Evolutionary conservation across 345 rosid genomes (phyloP).

Genomic region (Eucalyptus virginea): DNA sequence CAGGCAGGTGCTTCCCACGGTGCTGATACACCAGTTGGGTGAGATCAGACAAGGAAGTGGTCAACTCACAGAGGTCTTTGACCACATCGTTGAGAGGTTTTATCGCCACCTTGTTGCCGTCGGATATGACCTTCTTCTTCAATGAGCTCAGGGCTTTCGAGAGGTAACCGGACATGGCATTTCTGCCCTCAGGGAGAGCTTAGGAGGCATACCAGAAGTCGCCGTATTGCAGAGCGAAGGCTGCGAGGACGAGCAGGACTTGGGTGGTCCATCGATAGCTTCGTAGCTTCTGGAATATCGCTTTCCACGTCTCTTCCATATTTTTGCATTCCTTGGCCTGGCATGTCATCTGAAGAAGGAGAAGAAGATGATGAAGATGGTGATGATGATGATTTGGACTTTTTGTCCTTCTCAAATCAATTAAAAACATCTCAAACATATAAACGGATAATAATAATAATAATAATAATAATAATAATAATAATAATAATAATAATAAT

Average conservation of each 20-base stretch:
- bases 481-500: no score
- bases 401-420: neutral
- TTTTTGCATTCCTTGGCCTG: neutral
- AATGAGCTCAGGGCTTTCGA: neutral
- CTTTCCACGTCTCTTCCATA: neutral
- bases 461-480: no score
- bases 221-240: neutral
- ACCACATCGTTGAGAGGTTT: neutral
- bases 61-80: neutral
- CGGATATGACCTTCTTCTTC: neutral
- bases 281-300: neutral
- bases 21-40: neutral
- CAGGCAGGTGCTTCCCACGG: neutral
- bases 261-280: neutral
- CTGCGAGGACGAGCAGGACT: neutral
- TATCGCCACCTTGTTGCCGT: neutral
- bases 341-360: neutral
- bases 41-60: neutral
- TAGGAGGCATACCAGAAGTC: neutral
- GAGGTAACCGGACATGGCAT: neutral
- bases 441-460: neutral
- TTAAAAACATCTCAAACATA: neutral
- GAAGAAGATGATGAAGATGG: neutral
- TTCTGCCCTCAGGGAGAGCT: neutral
- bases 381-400: neutral